Base-by-base conservation (phyloP, 2,329 filamentous ascomycete species). In the Xylaria digitata region DNA sequence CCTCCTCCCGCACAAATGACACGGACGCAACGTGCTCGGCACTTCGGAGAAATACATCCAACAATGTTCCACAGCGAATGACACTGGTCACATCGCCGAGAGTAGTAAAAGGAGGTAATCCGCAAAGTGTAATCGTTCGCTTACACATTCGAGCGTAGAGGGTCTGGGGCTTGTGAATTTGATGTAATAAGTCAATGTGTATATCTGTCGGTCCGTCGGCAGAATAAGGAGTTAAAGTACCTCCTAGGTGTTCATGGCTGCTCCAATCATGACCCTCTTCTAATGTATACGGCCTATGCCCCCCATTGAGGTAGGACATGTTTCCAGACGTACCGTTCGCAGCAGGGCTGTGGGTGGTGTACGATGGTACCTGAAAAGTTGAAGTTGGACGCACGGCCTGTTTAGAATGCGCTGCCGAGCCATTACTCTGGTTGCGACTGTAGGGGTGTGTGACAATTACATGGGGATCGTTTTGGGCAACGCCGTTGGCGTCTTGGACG, bases 51-150 rank as follows among this genome's bases (percentile, higher is more conserved):
- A 86, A 90, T 46, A 95, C 81, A 69, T 93, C 90, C 11, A 94
- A 78, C 11, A 96, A 73, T 69, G 86, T 83, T 1, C 92, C 93
- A 26, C 93, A 92, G 65, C 90, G 88, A 58, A 96, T 80, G 11
- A 85, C 84, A 23, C 84, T 82, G 2, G 86, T 84, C 65, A 96
- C 80, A 69, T 96, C 91, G 53, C 83, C 83, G 73, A 92, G 87
- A 0, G 88, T 91, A 15, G 85, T 86, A 2, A 81, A 82, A 5
- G 89, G 85, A 0, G 89, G 81, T 0, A 96, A 82, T 65, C 90
- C 89, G 42, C 79, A 80, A 56, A 95, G 80, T 23, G 87, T 80
- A 23, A 96, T 70, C 0, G 90, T 91, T 55, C 91, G 84, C 23
- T 75, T 79, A 55, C 81, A 81, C 34, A 78, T 75, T 40, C 79